Percentiles rank a stretch among this genome's conserved stretches.
Conservation (phyloP, 345 rosid species). For the Clarkia xantiana region DNA sequence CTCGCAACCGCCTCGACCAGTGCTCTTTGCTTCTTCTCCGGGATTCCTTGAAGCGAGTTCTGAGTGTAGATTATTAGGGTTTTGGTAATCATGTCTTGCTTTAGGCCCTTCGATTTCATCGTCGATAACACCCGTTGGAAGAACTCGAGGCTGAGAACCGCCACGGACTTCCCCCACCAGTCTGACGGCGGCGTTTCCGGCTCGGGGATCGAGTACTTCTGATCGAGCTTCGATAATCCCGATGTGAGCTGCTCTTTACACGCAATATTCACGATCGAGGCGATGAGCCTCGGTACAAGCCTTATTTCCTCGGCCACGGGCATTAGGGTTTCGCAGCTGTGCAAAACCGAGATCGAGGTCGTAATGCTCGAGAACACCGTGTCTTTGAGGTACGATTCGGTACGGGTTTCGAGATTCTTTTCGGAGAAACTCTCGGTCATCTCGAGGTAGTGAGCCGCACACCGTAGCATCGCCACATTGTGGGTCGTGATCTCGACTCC, state of each 20-base stretch:
- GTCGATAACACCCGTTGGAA: conserved; percentile 75
- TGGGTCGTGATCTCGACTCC: conserved; percentile 50
- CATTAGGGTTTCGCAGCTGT: conserved; percentile 55
- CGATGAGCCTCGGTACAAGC: conserved; percentile 52
- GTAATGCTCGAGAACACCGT: conserved; percentile 55
- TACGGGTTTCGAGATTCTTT: conserved; percentile 50
- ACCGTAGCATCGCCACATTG: conserved; percentile 57
- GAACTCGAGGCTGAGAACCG: conserved; percentile 56
- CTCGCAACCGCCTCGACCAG: conserved; percentile 63
- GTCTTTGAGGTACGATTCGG: conserved; percentile 57
- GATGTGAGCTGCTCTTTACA: conserved; percentile 98
- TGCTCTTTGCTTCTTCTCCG: conserved; percentile 63
- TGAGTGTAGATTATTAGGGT: conserved; percentile 72
- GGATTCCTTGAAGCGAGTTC: conserved; percentile 63
- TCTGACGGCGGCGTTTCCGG: conserved; percentile 57
- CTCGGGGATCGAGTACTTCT: conserved; percentile 34
- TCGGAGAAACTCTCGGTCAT: conserved; percentile 83
- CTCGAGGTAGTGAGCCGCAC: conserved; percentile 71
- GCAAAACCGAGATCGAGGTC: conserved; percentile 55
- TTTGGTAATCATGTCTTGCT: conserved; percentile 90
- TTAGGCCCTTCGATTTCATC: conserved; percentile 78
- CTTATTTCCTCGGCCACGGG: conserved; percentile 71
- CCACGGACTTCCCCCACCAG: conserved; percentile 91
- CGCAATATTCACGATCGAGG: conserved; percentile 63
- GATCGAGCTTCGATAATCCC: conserved; percentile 78